Evolutionary conservation across 2,329 filamentous ascomycete genomes (phyloP).

Genomic region (Colletotrichum endophyticum): DNA sequence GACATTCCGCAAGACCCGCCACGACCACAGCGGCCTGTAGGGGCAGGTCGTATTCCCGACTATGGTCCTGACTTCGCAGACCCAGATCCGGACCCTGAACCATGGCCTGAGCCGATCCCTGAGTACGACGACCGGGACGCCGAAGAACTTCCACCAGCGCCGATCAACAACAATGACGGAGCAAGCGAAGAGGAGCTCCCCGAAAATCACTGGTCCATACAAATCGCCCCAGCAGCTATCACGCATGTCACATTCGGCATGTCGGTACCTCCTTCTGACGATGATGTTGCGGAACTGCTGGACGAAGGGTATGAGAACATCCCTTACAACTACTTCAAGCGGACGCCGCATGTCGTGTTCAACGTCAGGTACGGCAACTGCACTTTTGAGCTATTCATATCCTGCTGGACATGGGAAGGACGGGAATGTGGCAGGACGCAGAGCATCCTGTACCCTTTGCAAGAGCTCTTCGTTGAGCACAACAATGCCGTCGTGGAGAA

Average conservation of each 20-base stretch:
- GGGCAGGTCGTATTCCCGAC: not conserved
- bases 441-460: not conserved
- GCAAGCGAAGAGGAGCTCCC: not conserved
- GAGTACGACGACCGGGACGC: rapidly evolving
- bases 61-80: not conserved
- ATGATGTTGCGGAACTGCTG: not conserved
- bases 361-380: not conserved
- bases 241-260: not conserved
- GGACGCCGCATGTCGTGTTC: not conserved
- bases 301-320: not conserved
- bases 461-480: not conserved
- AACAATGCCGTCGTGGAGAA: not conserved
- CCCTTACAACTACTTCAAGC: not conserved
- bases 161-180: not conserved
- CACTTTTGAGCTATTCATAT: not conserved
- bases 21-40: not conserved
- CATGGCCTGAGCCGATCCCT: not conserved
- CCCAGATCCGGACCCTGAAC: rapidly evolving
- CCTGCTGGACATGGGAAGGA: not conserved
- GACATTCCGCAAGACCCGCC: not conserved
- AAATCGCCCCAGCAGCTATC: not conserved
- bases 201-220: not conserved
- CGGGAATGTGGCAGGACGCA: not conserved
- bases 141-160: not conserved
- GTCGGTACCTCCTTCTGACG: not conserved